phyloP scores from a whole-genome alignment of 2,329 filamentous ascomycete genomes.

The Sporothrix phasma region DNA sequence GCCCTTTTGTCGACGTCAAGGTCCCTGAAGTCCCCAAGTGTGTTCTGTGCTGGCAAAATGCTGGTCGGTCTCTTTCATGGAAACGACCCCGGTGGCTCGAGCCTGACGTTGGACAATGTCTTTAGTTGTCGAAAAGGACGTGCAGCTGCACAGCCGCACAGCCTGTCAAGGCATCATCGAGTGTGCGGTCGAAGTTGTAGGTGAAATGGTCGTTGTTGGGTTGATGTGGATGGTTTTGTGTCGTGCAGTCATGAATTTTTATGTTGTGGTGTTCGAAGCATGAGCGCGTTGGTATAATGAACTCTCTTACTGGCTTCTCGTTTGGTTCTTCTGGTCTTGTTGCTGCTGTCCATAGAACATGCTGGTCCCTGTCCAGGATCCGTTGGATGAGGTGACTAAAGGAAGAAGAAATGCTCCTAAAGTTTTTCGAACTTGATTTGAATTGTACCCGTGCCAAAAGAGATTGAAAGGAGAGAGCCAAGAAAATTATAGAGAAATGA shows the following conservation, averaged over 20 bases:
- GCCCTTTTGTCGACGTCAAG: constrained; percentile 53
- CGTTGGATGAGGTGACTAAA: background rate
- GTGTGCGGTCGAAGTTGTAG: background rate
- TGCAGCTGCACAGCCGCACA: background rate
- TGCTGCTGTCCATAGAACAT: background rate
- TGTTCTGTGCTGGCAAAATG: constrained; percentile 57
- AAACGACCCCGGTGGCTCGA: constrained; percentile 55
- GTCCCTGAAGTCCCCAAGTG: constrained; percentile 46
- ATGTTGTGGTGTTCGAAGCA: background rate
- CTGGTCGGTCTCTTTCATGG: constrained; percentile 53
- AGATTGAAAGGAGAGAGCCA: too few relatives aligned
- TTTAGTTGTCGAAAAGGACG: constrained; percentile 32
- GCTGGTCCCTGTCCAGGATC: background rate
- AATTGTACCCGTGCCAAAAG: too few relatives aligned
- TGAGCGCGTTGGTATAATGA: background rate
- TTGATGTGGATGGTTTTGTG: too few relatives aligned
- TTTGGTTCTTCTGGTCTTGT: background rate
- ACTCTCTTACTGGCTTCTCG: background rate
- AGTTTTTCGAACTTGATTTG: too few relatives aligned
- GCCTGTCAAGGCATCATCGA: background rate
- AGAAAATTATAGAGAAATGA: background rate
- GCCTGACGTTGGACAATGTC: constrained; percentile 49
- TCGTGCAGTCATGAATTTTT: too few relatives aligned
- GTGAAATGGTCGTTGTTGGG: background rate
- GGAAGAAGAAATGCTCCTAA: background rate